Base-by-base conservation (phyloP, 2,329 filamentous ascomycete species). In the Microdochium bolleyi region DNA sequence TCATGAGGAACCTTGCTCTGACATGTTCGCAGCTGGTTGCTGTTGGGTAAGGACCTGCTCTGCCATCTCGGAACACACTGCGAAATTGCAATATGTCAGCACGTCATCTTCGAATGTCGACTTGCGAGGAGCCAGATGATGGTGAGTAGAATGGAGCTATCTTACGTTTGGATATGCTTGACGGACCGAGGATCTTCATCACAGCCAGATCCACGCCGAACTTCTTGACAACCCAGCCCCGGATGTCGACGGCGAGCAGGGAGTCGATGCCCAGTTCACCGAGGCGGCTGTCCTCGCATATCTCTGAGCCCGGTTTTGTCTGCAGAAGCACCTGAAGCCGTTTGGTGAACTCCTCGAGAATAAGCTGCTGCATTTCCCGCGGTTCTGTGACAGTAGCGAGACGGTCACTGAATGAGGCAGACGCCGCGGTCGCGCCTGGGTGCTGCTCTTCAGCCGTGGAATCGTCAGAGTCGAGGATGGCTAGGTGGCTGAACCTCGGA, bases 401-500 rank as follows among this genome's bases (percentile, higher is more conserved):
- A 21, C 56, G 53, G 19, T 73, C 66, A 24, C 51, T 13, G 13
- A 27, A n/a, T 7, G 48, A 16, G 10, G 16, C 48, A 4, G 48
- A 19, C 2, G 30, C 11, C 0, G 51, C 50, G 2, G n/a, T 19
- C 1, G 5, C 19, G 9, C 21, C 50, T 3, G 21, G 13, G 22
- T 21, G 27, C 9, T 34, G 16, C 38, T 46, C 1, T 46, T 34
- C n/a, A n/a, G n/a, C n/a, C n/a, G n/a, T 9, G 54, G 53, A 2
- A 1, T 55, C 57, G 0, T 25, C 51, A 4, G 48, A 57, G 0
- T 62, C 56, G 4, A 58, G 54, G 3, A 61, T 25, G 1, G 62
- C 67, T 41, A 65, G 70, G 56, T 77, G 73, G 10, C 66, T 66
- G 57, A 76, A 75, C 0, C 72, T 66, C 1, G 70, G 69, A 56